Evolutionary conservation across 1,139 yeast species (phyloP), one percentile per base, ranked within the genome.

Genomic region (Wickerhamiella infanticola): DNA sequence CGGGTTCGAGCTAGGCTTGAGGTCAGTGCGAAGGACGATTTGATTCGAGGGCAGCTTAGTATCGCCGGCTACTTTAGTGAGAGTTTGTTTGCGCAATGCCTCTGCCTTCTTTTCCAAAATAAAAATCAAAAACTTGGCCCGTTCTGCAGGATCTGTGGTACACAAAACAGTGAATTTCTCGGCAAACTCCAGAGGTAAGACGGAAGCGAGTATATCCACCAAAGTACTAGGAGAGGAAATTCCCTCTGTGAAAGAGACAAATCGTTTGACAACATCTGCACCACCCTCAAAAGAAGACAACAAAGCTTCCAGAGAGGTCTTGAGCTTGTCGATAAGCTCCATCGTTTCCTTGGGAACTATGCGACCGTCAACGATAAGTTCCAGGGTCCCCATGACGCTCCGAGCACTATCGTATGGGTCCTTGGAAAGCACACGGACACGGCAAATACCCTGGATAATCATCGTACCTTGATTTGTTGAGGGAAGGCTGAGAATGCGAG

Each of bases 181-280:
- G 3, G 51, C 51, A 38, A 50, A 55, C 2, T 58, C 53, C 27
- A 64, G 53, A 9, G 68, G 68, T 39, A 66, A 53, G 18, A 64
- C 56, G n/a, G 66, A 57, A 8, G 59, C 59, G 41, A 64, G 52
- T 35, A 65, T 50, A 47, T 66, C 69, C 2, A 63, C 60, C 35
- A 65, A 47, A 41, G 55, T 52, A 3, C 61, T 58, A 3, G 68
- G 62, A 6, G 62, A 54, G 36, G 55, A 51, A 9, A 53, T 49
- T 9, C 53, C 47, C 48, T 49, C 50, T 44, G 54, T 48, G 46
- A 51, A 45, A 39, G 55, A 39, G 44, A 56, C 40, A 49, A 55
- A 45, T 47, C 54, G 46, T 43, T 49, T 52, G 43, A 53, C 50
- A 8, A 57, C 54, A 8, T 24, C 43, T 13, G 36, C 36, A 3